Conservation (phyloP, 2,329 filamentous ascomycete species). For the Pseudogymnoascus destructans region DNA sequence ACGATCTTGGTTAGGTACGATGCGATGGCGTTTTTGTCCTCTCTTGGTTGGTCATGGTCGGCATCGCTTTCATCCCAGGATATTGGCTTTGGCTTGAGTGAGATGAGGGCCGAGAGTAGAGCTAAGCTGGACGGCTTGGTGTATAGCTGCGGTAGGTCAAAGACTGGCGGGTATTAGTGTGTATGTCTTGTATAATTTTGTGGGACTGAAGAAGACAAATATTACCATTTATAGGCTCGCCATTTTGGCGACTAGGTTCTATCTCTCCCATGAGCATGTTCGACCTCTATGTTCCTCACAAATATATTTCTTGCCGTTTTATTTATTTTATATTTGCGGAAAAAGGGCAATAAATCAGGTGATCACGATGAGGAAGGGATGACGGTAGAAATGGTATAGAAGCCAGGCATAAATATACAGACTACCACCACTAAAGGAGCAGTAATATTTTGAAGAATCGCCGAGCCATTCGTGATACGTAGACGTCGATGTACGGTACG, state of each 20-base stretch:
- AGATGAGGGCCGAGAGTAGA: conserved; percentile 52
- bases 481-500: neutral
- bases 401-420: neutral
- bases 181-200: neutral
- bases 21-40: conserved; percentile 39
- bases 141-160: conserved; percentile 75
- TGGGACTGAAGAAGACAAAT: neutral
- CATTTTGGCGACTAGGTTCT: neutral
- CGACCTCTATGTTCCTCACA: neutral
- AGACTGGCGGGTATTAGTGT: conserved; percentile 31
- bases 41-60: conserved; percentile 24
- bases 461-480: neutral
- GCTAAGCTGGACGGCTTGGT: conserved; percentile 53
- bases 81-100: conserved; percentile 52
- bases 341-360: neutral
- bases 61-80: conserved; percentile 46
- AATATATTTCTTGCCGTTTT: neutral
- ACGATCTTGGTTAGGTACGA: conserved; percentile 59
- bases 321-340: neutral
- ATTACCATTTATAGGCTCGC: conserved; percentile 12
- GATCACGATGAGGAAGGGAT: neutral
- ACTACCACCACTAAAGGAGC: neutral
- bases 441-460: neutral
- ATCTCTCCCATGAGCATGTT: neutral
- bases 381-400: neutral